phyloP scores from a whole-genome alignment of 2,329 filamentous ascomycete genomes.

The Leptodontidium sp. region DNA sequence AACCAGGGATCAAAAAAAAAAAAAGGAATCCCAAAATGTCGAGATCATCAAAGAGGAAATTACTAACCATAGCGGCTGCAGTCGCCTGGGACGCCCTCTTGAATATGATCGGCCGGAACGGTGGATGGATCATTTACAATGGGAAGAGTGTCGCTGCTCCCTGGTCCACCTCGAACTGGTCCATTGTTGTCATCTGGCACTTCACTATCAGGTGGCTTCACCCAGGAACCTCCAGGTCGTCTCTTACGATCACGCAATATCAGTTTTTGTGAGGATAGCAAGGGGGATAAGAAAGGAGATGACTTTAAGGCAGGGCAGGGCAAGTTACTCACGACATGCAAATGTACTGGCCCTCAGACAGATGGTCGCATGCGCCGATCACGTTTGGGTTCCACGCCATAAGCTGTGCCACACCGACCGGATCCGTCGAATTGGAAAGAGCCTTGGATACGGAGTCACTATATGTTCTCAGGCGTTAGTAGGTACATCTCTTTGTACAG shows the following conservation, averaged over 20 bases:
- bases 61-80: conserved; percentile 5
- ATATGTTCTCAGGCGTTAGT: background rate
- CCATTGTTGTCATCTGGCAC: conserved; percentile 2
- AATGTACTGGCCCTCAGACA: background rate
- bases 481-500: background rate
- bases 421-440: background rate
- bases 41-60: background rate
- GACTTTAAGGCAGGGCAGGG: background rate
- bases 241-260: background rate
- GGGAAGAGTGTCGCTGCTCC: background rate
- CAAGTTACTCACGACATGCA: background rate
- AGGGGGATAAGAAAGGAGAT: background rate
- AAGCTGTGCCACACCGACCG: background rate
- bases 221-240: conserved; percentile 2
- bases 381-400: background rate
- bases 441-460: background rate
- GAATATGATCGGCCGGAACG: background rate
- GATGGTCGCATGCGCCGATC: background rate
- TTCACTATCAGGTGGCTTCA: conserved; percentile 2
- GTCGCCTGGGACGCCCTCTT: background rate
- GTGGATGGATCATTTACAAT: conserved; percentile 1
- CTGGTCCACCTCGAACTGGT: background rate
- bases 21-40: background rate
- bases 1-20: background rate
- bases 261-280: background rate